Evolutionary conservation across 176 grass and related monocot species (phyloP), one percentile per base, ranked within the genome.

Genomic region (Dactylis glomerata): DNA sequence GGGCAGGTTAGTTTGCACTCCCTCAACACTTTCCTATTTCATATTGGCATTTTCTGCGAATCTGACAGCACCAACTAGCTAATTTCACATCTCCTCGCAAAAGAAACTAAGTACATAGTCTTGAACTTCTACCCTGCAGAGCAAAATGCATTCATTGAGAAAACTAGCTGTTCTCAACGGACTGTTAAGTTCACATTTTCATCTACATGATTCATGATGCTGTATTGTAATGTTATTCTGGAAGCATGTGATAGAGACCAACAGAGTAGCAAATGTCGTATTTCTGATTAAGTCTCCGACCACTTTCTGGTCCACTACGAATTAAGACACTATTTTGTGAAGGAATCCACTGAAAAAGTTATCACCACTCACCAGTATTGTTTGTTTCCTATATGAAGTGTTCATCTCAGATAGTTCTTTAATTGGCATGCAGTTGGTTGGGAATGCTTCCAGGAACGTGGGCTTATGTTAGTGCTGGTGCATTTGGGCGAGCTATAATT

Each of bases 381-480:
- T 8, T 5, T 2, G 1, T 84, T 84, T 69, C 4, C 42, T 24
- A 12, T 28, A 72, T 44, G 20, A 72, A 73, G 1, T 42, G 64
- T 36, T 83, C 68, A 41, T 13, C 71, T 93, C 63, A 87, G 59
- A 73, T 80, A 79, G 66, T 62, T 40, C 12, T 64, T 86, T 8
- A 84, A 61, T 82, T 84, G 20, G 17, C 8, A 17, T 81, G 66
- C 77, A 99, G 96, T 94, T 99, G 96, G 96, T 91, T 99, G 88
- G 96, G 96, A 52, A 99, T 99, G 96, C 96, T 99, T 89, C 96
- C 96, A 66, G 96, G 96, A 77, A 84, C 96, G 57, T 99, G 96
- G 96, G 96, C 96, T 68, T 99, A 99, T 91, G 96, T 99, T 61
- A 99, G 96, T 54, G 96, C 96, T 86, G 96, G 93, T 87, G 96